Conservation (phyloP, 345 rosid genomes). For the Salix viminalis region DNA sequence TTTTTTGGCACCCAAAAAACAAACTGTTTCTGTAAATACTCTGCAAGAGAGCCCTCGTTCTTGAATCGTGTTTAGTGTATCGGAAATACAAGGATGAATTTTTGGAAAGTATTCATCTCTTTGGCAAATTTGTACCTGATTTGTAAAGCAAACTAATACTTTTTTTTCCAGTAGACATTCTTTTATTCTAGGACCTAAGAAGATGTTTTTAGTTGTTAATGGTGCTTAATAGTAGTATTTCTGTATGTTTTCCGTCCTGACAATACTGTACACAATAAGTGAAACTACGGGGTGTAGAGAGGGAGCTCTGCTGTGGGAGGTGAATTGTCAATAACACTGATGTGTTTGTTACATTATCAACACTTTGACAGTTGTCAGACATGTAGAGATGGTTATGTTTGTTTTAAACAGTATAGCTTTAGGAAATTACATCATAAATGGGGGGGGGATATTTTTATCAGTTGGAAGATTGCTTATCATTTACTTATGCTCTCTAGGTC, state of each 20-base stretch:
- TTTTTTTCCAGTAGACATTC: not conserved
- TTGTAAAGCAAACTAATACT: not conserved
- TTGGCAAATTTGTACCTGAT: not conserved
- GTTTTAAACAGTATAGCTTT: no score
- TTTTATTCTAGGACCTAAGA: not conserved
- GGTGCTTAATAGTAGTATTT: not conserved
- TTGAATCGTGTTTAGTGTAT: constrained; percentile 10
- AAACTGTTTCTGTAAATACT: constrained; percentile 16
- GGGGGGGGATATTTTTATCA: no score
- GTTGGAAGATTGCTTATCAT: no score
- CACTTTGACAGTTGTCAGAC: no score
- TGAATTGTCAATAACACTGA: no score
- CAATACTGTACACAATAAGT: not conserved
- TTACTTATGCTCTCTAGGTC: no score
- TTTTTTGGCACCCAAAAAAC: constrained; percentile 18
- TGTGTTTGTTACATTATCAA: no score
- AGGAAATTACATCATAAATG: no score
- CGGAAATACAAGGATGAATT: not conserved
- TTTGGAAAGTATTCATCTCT: not conserved
- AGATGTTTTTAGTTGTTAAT: not conserved
- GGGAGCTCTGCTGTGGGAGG: no score
- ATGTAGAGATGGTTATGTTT: no score
- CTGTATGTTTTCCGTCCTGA: not conserved
- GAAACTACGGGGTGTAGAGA: not conserved
- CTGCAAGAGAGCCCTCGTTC: constrained; percentile 4